A percentile compares a stretch with the other conserved stretches of the same genome.
These are phyloP conservation scores for Candida sanyaensis DNA, from an alignment of 1,139 yeast genomes.

Conservation along the genomic window DNA sequence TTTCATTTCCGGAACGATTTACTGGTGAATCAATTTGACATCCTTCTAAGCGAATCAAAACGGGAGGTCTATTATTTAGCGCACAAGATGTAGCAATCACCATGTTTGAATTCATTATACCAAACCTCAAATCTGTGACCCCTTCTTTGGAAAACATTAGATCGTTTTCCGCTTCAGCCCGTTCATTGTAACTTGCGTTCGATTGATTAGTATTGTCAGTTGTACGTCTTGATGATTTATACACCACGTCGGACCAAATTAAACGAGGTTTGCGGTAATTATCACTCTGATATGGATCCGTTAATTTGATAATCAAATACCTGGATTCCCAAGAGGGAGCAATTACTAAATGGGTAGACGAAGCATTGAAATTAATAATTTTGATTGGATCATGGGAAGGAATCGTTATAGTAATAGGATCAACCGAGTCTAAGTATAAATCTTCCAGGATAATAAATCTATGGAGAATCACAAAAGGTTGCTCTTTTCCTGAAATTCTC, in stretches of 20 bases:
- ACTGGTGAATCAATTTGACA: conserved; percentile 29
- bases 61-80: conserved; percentile 37
- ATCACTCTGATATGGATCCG: conserved; percentile 32
- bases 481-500: conserved; percentile 67
- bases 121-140: conserved; percentile 77
- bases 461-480: conserved; percentile 76
- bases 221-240: conserved; percentile 18
- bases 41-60: conserved; percentile 39
- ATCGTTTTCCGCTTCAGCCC: conserved; percentile 27
- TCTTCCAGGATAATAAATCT: conserved; percentile 31
- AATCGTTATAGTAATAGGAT: conserved; percentile 71
- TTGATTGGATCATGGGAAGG: conserved; percentile 88
- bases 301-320: conserved; percentile 72
- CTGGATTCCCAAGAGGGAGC: conserved; percentile 85
- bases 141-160: conserved; percentile 77
- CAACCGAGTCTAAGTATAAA: conserved; percentile 34
- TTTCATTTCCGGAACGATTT: conserved; percentile 14
- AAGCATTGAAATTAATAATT: conserved; percentile 66
- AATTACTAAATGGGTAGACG: conserved; percentile 71
- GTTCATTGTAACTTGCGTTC: conserved; percentile 22
- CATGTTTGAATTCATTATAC: conserved; percentile 34
- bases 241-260: conserved; percentile 40
- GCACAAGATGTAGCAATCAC: conserved; percentile 41
- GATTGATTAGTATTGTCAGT: conserved; percentile 17
- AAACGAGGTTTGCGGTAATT: conserved; percentile 62